Conservation (phyloP, 2,329 filamentous ascomycete genomes). For the Alternaria metachromatica region DNA sequence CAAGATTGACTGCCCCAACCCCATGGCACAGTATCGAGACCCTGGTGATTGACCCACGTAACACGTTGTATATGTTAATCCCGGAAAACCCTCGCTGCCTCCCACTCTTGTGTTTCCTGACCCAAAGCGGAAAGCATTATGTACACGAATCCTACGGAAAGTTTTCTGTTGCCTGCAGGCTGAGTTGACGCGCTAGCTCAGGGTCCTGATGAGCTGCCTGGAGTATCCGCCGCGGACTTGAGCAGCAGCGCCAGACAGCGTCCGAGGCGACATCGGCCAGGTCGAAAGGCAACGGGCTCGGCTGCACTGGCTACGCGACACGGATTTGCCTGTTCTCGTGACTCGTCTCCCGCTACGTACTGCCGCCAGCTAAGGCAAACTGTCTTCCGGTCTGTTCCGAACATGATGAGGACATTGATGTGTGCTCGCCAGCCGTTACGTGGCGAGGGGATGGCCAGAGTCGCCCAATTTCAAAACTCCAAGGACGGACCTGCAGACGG, state of each 20-base stretch:
- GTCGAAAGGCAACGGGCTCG: constrained; percentile 11
- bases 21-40: not conserved
- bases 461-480: constrained; percentile 5
- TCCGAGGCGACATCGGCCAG: constrained; percentile 46
- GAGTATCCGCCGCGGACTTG: constrained; percentile 35
- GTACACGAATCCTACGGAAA: constrained; percentile 18
- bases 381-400: constrained; percentile 41
- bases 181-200: constrained; percentile 18
- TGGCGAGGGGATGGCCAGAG: constrained; percentile 15
- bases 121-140: constrained; percentile 23
- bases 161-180: constrained; percentile 7
- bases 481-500: not conserved
- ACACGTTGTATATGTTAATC: not conserved
- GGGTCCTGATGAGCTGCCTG: constrained; percentile 22
- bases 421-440: constrained; percentile 9
- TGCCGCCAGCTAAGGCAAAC: constrained; percentile 23
- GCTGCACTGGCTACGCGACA: constrained; percentile 22
- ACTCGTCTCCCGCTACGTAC: constrained; percentile 34
- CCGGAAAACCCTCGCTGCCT: constrained; percentile 18
- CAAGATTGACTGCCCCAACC: not conserved
- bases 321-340: constrained; percentile 40
- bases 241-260: constrained; percentile 4
- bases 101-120: constrained; percentile 17
- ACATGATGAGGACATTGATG: constrained; percentile 10
- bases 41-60: constrained; percentile 23